Evolutionary conservation across 1,284 basidiomycete genomes (phyloP).

Genomic region (Heterobasidion irregulare): DNA sequence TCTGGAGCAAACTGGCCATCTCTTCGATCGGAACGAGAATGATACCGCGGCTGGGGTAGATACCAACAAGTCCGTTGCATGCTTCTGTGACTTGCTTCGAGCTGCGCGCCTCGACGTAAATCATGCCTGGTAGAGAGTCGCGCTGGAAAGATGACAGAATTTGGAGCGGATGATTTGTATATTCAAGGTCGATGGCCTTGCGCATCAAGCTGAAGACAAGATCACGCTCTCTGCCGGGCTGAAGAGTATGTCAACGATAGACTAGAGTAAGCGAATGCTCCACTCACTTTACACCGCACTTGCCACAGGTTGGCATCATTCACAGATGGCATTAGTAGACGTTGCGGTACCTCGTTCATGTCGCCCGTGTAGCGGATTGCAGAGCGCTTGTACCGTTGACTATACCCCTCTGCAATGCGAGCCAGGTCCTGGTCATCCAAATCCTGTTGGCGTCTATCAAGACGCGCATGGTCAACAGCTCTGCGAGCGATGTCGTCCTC

Average conservation of each 20-base stretch:
- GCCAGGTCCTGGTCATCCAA: slow-evolving; percentile 81
- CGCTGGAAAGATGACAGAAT: slow-evolving; percentile 94
- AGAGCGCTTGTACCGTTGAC: slow-evolving; percentile 70
- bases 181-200: slow-evolving; percentile 79
- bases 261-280: slow-evolving; percentile 5
- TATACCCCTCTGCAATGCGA: slow-evolving; percentile 80
- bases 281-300: slow-evolving; percentile 80
- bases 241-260: neutral
- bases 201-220: slow-evolving; percentile 93
- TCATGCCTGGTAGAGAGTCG: slow-evolving; percentile 90
- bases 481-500: slow-evolving; percentile 61
- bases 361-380: slow-evolving; percentile 78
- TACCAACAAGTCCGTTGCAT: slow-evolving; percentile 85
- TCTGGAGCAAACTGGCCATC: slow-evolving; percentile 94
- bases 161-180: slow-evolving; percentile 67
- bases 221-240: slow-evolving; percentile 89
- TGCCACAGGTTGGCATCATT: slow-evolving; percentile 97
- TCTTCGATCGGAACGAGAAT: slow-evolving; percentile 94
- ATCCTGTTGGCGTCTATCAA: slow-evolving; percentile 72
- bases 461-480: slow-evolving; percentile 65
- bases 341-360: slow-evolving; percentile 91
- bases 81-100: slow-evolving; percentile 84
- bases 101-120: slow-evolving; percentile 92
- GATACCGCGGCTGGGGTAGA: slow-evolving; percentile 78
- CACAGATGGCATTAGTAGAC: slow-evolving; percentile 94